Conservation (phyloP, 2,329 filamentous ascomycete species). For the Trichophyton mentagrophytes region DNA sequence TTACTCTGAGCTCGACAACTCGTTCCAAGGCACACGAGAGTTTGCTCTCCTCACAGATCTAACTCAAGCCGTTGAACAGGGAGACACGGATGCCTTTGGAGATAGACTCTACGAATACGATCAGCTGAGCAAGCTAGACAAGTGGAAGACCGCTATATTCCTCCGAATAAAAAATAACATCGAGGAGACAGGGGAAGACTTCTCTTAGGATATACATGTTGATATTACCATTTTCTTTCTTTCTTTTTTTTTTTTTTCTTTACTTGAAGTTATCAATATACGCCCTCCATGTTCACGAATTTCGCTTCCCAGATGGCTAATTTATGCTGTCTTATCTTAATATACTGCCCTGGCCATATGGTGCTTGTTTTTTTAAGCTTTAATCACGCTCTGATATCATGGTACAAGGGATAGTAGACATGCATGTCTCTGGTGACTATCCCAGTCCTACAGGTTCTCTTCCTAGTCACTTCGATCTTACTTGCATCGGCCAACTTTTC, state of each 20-base stretch:
- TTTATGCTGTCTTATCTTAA: neutral
- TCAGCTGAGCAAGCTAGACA: constrained; percentile 84
- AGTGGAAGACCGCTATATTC: constrained; percentile 87
- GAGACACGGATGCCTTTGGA: constrained; percentile 69
- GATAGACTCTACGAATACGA: constrained; percentile 84
- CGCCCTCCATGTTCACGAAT: constrained; percentile 8
- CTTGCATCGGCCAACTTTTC: neutral
- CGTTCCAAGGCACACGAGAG: constrained; percentile 66
- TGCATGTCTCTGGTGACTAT: neutral
- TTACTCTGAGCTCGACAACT: constrained; percentile 67
- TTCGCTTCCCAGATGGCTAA: neutral
- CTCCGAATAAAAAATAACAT: constrained; percentile 74
- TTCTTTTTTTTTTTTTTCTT: neutral
- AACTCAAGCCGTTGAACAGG: constrained; percentile 58
- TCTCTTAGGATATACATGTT: constrained; percentile 39
- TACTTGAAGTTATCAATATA: constrained; percentile 2
- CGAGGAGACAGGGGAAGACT: constrained; percentile 57
- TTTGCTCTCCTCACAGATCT: constrained; percentile 69
- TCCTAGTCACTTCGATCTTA: no score
- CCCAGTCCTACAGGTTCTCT: neutral
- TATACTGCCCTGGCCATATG: neutral
- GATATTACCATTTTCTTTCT: neutral
- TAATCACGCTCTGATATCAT: neutral
- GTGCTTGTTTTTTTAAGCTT: neutral
- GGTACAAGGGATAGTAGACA: neutral